Conservation (phyloP, 2,329 filamentous ascomycete genomes). For the Colletotrichum falcatum region DNA sequence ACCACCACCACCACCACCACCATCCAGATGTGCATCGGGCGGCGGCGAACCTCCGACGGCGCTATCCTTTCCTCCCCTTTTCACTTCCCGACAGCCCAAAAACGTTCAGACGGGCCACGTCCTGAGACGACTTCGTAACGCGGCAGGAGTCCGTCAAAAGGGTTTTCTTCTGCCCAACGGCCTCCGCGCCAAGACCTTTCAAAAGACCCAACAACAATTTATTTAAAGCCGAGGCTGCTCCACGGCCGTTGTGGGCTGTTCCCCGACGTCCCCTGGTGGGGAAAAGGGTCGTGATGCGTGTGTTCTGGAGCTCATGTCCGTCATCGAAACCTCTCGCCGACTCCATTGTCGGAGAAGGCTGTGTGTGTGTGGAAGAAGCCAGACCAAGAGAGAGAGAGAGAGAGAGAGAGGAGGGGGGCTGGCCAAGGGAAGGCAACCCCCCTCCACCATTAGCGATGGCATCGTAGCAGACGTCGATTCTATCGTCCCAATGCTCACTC, state of each 20-base stretch:
- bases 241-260: background rate
- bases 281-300: background rate
- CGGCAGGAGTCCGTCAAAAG: constrained; percentile 12
- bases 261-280: background rate
- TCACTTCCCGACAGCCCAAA: background rate
- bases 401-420: background rate
- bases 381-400: background rate
- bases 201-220: background rate
- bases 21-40: background rate
- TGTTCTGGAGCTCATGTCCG: constrained; percentile 4
- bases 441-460: background rate
- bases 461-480: background rate
- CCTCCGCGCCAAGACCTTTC: background rate
- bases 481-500: background rate
- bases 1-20: background rate
- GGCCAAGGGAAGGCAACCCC: background rate
- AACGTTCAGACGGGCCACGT: constrained; percentile 24
- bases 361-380: background rate
- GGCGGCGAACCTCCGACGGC: constrained; percentile 35
- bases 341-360: background rate
- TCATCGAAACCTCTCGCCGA: background rate
- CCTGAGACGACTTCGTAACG: constrained; percentile 40
- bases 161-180: constrained; percentile 14
- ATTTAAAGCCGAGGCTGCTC: constrained; percentile 26
- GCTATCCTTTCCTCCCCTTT: constrained; percentile 14